Evolutionary conservation across 148 eudicot genomes (phyloP).

Genomic region (Rhododendron vialii): DNA sequence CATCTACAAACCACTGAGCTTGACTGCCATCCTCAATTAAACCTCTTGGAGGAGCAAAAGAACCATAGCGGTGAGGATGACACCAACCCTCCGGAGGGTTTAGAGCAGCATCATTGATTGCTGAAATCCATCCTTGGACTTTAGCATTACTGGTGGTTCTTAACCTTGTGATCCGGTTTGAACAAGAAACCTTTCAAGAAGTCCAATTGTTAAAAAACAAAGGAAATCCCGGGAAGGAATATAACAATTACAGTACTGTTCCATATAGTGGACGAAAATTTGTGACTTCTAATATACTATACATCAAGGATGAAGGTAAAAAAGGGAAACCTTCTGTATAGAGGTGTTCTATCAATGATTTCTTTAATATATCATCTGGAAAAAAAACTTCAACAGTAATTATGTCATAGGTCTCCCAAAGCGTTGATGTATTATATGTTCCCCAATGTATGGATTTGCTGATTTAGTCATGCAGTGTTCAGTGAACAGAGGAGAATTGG

Average conservation of each 20-base stretch:
- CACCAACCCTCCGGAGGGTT: conserved; percentile 98
- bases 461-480: background rate
- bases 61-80: conserved; percentile 89
- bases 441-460: background rate
- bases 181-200: conserved; percentile 74
- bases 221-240: background rate
- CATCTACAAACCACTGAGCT: conserved; percentile 97
- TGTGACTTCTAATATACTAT: background rate
- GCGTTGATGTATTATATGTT: background rate
- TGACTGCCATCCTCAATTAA: conserved; percentile 84
- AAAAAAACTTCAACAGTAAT: background rate
- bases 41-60: conserved; percentile 98
- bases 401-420: background rate
- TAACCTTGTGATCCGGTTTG: conserved; percentile 67
- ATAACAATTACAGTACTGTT: background rate
- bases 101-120: conserved; percentile 88
- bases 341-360: background rate
- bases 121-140: conserved; percentile 85
- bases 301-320: background rate
- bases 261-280: background rate
- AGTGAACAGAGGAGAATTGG: background rate
- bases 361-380: background rate
- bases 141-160: conserved; percentile 71
- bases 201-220: background rate
- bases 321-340: background rate